A percentile compares a stretch with the other conserved stretches of the same genome.
Evolutionary conservation across 305 asterid species (phyloP).

Genomic region (Fraxinus ornus): DNA sequence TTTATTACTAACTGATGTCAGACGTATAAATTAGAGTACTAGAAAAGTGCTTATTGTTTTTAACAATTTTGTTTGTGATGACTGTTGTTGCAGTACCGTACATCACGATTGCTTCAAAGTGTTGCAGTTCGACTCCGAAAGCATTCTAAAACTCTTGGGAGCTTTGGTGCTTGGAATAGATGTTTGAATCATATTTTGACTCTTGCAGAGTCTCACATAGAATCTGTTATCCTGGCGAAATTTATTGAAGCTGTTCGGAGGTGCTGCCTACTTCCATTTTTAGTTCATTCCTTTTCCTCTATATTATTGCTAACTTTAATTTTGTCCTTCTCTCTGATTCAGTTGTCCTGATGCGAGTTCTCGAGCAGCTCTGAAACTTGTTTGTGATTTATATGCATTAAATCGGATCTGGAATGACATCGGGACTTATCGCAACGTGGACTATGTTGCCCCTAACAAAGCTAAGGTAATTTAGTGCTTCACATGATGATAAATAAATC

Average conservation of each 20-base stretch:
- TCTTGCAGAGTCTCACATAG: conserved; percentile 93
- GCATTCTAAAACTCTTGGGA: conserved; percentile 81
- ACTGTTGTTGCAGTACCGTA: conserved; percentile 71
- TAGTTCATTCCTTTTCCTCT: not conserved
- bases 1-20: not conserved
- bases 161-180: conserved; percentile 98
- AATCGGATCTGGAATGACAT: conserved; percentile 96
- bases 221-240: conserved; percentile 72
- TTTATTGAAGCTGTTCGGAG: conserved; percentile 79
- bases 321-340: conserved; percentile 23
- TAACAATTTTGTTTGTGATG: not conserved
- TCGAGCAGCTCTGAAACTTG: conserved; percentile 72
- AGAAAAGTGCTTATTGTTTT: not conserved
- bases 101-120: conserved; percentile 90
- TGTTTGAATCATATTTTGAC: conserved; percentile 91
- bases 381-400: conserved; percentile 87
- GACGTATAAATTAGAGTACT: not conserved
- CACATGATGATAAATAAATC: not conserved
- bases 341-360: conserved; percentile 80
- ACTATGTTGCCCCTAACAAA: conserved; percentile 95
- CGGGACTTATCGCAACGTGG: conserved; percentile 96
- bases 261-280: conserved; percentile 34
- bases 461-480: conserved; percentile 62
- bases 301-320: conserved; percentile 8
- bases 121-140: conserved; percentile 80